Evolutionary conservation across 306 rosid species (phyloP), one percentile per base, ranked within the genome.

Genomic region (Elaeagnus macrophylla): DNA sequence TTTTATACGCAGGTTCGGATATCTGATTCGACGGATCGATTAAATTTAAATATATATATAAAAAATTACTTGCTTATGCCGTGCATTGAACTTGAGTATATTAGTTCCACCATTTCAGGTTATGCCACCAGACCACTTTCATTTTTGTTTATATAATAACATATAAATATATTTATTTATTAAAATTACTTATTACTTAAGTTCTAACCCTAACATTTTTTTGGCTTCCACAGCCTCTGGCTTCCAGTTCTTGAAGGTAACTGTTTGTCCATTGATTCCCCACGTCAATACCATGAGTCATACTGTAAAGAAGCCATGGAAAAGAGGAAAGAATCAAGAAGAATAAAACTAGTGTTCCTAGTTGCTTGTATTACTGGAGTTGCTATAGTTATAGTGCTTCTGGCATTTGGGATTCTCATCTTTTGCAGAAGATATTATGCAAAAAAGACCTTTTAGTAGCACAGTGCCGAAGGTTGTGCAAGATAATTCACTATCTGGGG

Each of bases 241-340:
- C n/a, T n/a, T n/a, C n/a, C n/a, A n/a, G n/a, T n/a, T n/a, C n/a
- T 71, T 69, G 67, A 69, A 20, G 87, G 85, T 53, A 89, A 89
- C 55, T 89, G 97, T 66, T 71, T 85, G 7, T 57, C 83, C n/a
- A 43, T 51, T 51, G 66, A 67, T 65, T 69, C 79, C 52, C 74
- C 67, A 61, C 72, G 75, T 65, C 94, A 81, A 71, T 75, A 51
- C 46, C 65, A 38, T 41, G 83, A 71, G 60, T 73, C 94, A 46
- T 79, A 81, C 65, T 89, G 97, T 69, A 54, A 42, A 62, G 76
- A 79, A 64, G 59, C 68, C 51, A 10, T 51, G 13, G 57, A 59
- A n/a, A 59, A 45, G 56, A 20, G 59, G 54, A 75, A 70, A 39
- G 67, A 69, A 32, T 68, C 73, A 37, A 60, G 48, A 65, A 62